phyloP scores from a whole-genome alignment of 768 basidiomycete genomes.

The Boletus insuetus region DNA sequence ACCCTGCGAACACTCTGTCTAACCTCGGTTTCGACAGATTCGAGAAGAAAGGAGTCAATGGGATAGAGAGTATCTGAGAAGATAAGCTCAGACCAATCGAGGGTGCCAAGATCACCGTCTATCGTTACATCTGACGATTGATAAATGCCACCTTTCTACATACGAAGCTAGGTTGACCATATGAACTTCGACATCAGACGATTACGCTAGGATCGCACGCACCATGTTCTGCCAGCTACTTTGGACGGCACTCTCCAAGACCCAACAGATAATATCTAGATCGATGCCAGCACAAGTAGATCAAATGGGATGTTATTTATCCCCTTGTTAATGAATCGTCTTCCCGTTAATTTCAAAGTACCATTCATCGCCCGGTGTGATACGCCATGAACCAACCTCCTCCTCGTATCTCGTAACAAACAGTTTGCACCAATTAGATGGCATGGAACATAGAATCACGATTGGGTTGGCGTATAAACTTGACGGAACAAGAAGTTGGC shows the following conservation, averaged over 20 bases:
- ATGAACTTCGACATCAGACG: not conserved
- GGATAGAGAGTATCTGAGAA: slow-evolving; percentile 52
- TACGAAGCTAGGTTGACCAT: slow-evolving; percentile 40
- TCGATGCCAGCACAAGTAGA: slow-evolving; percentile 54
- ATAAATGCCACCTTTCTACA: slow-evolving; percentile 60
- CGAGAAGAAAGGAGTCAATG: slow-evolving; percentile 51
- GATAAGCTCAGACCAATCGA: slow-evolving; percentile 54
- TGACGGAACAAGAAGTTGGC: slow-evolving; percentile 51
- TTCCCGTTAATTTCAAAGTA: slow-evolving; percentile 59
- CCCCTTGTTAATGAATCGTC: slow-evolving; percentile 50
- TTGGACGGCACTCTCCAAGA: slow-evolving; percentile 51
- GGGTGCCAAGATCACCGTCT: slow-evolving; percentile 48
- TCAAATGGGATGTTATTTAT: slow-evolving; percentile 63
- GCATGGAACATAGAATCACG: slow-evolving; percentile 53
- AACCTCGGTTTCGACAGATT: slow-evolving; percentile 52
- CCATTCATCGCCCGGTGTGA: slow-evolving; percentile 62
- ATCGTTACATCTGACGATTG: slow-evolving; percentile 42
- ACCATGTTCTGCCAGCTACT: slow-evolving; percentile 66
- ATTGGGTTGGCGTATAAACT: slow-evolving; percentile 33
- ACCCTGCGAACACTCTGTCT: slow-evolving; percentile 46
- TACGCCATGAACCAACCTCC: slow-evolving; percentile 45
- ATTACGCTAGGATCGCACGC: slow-evolving; percentile 7
- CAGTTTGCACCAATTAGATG: slow-evolving; percentile 48
- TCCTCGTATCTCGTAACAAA: slow-evolving; percentile 38
- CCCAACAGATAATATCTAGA: slow-evolving; percentile 50